phyloP scores from a whole-genome alignment of 2,329 filamentous ascomycete genomes.

The Tolypocladium endophyticum region DNA sequence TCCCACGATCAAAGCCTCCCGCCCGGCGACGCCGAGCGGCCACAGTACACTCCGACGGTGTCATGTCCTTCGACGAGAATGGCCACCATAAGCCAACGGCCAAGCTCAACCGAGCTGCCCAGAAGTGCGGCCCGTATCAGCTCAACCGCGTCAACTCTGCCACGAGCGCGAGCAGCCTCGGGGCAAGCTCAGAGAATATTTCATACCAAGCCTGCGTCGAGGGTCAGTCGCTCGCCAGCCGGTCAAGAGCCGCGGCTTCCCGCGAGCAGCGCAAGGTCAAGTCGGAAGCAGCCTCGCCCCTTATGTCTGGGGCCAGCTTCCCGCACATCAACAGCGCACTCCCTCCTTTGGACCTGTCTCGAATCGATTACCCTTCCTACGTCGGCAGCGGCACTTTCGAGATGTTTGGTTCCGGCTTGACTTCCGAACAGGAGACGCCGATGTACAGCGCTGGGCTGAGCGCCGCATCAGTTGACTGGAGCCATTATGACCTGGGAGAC shows the following conservation, averaged over 20 bases:
- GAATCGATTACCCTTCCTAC: constrained; percentile 39
- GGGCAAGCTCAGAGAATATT: constrained; percentile 29
- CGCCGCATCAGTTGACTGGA: constrained; percentile 38
- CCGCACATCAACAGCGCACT: constrained; percentile 42
- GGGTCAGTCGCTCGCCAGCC: constrained; percentile 18
- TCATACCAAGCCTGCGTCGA: constrained; percentile 27
- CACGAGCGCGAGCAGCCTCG: constrained; percentile 39
- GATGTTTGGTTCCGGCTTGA: constrained; percentile 35
- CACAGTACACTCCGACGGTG: constrained; percentile 50
- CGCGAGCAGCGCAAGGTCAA: constrained; percentile 43
- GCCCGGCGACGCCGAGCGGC: constrained; percentile 46
- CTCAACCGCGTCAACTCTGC: constrained; percentile 48
- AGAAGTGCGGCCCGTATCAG: constrained; percentile 53
- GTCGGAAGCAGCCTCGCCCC: constrained; percentile 51
- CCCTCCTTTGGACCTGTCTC: constrained; percentile 48
- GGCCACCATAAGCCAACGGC: constrained; percentile 53
- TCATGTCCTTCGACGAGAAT: constrained; percentile 50
- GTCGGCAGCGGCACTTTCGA: constrained; percentile 38
- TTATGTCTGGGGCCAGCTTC: constrained; percentile 39
- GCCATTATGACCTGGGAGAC: constrained; percentile 34
- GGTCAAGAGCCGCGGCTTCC: constrained; percentile 25
- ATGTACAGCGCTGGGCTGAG: constrained; percentile 53
- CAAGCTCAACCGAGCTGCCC: constrained; percentile 49
- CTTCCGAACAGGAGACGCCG: constrained; percentile 43
- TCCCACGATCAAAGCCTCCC: constrained; percentile 28